Conservation (phyloP, 1,139 yeast species). For the Kodamaea alishanica region DNA sequence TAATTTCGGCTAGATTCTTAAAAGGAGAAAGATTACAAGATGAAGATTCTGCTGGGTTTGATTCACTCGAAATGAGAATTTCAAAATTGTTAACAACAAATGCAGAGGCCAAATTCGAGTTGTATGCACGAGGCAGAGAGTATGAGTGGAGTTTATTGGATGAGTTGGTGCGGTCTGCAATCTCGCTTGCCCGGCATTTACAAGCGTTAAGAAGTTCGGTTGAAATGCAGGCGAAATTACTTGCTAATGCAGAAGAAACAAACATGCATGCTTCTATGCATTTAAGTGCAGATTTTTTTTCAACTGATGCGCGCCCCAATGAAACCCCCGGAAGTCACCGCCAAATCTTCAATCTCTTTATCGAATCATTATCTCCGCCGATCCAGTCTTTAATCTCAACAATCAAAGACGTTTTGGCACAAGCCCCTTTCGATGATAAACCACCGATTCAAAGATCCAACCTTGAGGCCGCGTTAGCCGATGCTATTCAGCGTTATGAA, state of each 20-base stretch:
- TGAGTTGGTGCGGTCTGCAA: slow-evolving; percentile 49
- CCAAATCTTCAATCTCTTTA: slow-evolving; percentile 56
- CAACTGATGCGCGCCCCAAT: too few relatives aligned
- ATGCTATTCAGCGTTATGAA: slow-evolving; percentile 55
- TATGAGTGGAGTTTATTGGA: slow-evolving; percentile 45
- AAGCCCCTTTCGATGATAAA: slow-evolving; percentile 50
- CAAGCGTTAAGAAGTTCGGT: slow-evolving; percentile 69
- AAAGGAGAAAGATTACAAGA: slow-evolving; percentile 45
- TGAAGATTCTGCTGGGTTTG: slow-evolving; percentile 35
- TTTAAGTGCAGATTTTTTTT: background rate
- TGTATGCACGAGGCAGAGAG: slow-evolving; percentile 52
- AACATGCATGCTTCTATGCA: background rate
- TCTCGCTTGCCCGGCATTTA: slow-evolving; percentile 52
- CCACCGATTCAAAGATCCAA: slow-evolving; percentile 13
- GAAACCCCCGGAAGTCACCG: slow-evolving; percentile 20
- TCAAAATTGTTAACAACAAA: slow-evolving; percentile 39
- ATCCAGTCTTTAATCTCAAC: slow-evolving; percentile 65
- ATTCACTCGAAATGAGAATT: slow-evolving; percentile 39
- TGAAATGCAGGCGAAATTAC: slow-evolving; percentile 59
- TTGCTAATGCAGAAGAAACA: slow-evolving; percentile 14
- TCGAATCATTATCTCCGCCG: slow-evolving; percentile 68
- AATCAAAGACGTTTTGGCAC: slow-evolving; percentile 55
- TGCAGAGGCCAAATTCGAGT: slow-evolving; percentile 65
- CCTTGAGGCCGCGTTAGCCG: slow-evolving; percentile 45
- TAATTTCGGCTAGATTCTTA: slow-evolving; percentile 53